Evolutionary conservation across 169 alveolate species (phyloP), one percentile per base, ranked within the genome.

Genomic region (Sarcocystis neurona): DNA sequence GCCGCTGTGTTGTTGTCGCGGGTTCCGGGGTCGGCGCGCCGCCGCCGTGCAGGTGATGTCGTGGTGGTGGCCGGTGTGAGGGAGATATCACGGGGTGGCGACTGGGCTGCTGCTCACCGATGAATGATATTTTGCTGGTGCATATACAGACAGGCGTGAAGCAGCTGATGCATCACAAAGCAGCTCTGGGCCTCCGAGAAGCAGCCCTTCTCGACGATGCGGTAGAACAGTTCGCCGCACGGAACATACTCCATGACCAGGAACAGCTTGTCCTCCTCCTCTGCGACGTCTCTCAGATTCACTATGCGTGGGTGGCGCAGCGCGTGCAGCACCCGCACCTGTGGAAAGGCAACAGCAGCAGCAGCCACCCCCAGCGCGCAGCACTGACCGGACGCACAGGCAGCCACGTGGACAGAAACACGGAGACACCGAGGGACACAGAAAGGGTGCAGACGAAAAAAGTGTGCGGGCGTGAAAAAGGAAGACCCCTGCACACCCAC

Each of bases 161-260:
- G 75, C 8, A 93, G 66, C 70, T 93, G 95, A 12, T 72, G 85
- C 46, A 92, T 60, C 41, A 93, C 72, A 86, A 44, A 91, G 63
- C 94, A 85, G 56, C 94, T 91, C 87, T 90, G 92, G 23, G 70
- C 77, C 85, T 93, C 95, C 10, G 93, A 66, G 37, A 93, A 85
- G 63, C 92, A 58, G 2, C 94, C 94, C 48, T 78, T 43, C 60
- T 93, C 93, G 58, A 93, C 96, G 4, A 96, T 90, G 84, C 92
- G 92, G 87, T 92, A 93, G 79, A 94, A 96, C 77, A 96, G 91
- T 86, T 96, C 98, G 20, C 98, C 98, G 44, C 97, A 97, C 58
- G 92, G 87, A 47, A 92, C 90, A 44, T 92, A 92, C 58, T 96
- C 98, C 94, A 93, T 92, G 37, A 95, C 93, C 78, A 94, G 79